phyloP scores from a whole-genome alignment of 2,329 filamentous ascomycete genomes.

The Colletotrichum cordylinicola region DNA sequence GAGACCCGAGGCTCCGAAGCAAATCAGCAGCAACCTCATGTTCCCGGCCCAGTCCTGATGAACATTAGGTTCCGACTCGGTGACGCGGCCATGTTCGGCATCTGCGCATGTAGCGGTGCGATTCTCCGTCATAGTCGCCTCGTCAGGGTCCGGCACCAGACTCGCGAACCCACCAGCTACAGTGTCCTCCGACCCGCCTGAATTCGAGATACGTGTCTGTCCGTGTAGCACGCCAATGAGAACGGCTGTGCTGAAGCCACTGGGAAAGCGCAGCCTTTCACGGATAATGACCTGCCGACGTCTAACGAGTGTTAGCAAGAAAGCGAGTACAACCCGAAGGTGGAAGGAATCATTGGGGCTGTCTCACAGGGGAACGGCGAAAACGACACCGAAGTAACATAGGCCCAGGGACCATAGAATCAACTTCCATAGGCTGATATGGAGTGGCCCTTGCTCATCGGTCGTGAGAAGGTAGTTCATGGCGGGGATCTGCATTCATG shows the following conservation, averaged over 20 bases:
- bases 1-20: constrained; percentile 64
- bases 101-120: neutral
- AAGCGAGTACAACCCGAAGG: neutral
- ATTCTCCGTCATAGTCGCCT: neutral
- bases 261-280: constrained; percentile 92
- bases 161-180: constrained; percentile 48
- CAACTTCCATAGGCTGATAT: constrained; percentile 75
- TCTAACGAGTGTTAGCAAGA: constrained; percentile 32
- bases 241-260: constrained; percentile 92
- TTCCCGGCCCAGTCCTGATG: constrained; percentile 47
- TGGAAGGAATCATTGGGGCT: neutral
- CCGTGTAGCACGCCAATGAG: constrained; percentile 92
- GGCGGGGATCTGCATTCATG: constrained; percentile 69
- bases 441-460: constrained; percentile 80
- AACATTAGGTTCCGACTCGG: constrained; percentile 9
- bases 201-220: constrained; percentile 32
- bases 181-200: constrained; percentile 30
- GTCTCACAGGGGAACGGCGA: constrained; percentile 82
- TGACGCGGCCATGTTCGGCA: neutral
- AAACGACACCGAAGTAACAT: constrained; percentile 96
- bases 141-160: constrained; percentile 35
- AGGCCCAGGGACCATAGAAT: constrained; percentile 91
- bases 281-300: constrained; percentile 90
- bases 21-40: constrained; percentile 59
- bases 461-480: constrained; percentile 83